Evolutionary conservation across 164 flowering plant genomes (phyloP).

Genomic region (Warburgia ugandensis): DNA sequence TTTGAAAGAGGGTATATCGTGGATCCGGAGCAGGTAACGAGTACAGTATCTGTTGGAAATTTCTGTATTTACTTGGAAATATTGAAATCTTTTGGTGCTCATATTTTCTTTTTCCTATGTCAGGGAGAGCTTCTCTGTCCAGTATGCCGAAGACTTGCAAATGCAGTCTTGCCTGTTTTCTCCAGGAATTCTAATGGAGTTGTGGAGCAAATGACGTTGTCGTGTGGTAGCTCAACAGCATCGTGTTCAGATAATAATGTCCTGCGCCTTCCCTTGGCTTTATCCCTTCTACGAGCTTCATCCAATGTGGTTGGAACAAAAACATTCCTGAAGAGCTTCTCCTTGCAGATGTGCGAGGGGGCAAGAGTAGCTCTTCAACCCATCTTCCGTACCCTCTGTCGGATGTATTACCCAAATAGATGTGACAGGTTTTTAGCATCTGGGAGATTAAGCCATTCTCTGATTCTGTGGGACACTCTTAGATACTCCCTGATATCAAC

Average conservation of each 20-base stretch:
- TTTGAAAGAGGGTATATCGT: constrained; percentile 89
- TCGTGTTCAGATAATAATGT: constrained; percentile 13
- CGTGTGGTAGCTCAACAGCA: constrained; percentile 16
- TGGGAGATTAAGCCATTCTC: constrained; percentile 41
- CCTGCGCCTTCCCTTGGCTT: constrained; percentile 38
- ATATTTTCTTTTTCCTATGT: constrained; percentile 3
- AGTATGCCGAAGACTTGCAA: constrained; percentile 84
- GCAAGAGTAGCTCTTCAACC: constrained; percentile 37
- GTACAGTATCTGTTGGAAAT: not conserved
- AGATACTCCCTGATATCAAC: constrained; percentile 76
- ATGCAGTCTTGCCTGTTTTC: constrained; percentile 64
- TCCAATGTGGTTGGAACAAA: constrained; percentile 37
- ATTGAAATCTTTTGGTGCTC: not conserved
- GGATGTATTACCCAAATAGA: constrained; percentile 53
- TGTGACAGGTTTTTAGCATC: constrained; percentile 32
- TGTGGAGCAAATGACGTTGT: constrained; percentile 13
- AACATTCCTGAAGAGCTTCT: constrained; percentile 25
- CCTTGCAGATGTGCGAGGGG: constrained; percentile 22
- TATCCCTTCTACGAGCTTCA: constrained; percentile 50
- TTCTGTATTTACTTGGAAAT: no score
- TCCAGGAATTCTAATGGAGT: constrained; percentile 25
- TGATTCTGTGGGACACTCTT: constrained; percentile 83
- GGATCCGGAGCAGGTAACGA: constrained; percentile 75
- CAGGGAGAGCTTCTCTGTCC: constrained; percentile 97
- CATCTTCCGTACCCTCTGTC: constrained; percentile 37